phyloP scores from a whole-genome alignment of 306 rosid genomes.

The Hylodesmum podocarpum region DNA sequence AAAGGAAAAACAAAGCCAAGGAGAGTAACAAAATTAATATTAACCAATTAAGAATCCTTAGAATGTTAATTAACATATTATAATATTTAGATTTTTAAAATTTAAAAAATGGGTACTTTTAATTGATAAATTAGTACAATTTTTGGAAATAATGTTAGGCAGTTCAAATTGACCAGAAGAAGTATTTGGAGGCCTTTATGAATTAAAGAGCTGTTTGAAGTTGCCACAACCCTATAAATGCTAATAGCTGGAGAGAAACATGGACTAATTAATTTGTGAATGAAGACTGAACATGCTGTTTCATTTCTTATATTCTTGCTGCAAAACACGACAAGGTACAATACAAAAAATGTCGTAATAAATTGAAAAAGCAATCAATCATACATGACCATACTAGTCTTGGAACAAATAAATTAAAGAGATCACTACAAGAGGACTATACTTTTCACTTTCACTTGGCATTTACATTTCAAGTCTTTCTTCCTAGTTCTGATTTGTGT shows the following conservation, averaged over 20 bases:
- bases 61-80: too few species aligned
- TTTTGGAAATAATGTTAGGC: too few species aligned
- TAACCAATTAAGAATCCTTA: too few species aligned
- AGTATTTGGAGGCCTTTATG: too few species aligned
- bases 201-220: background rate
- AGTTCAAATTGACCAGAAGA: too few species aligned
- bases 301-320: conserved; percentile 34
- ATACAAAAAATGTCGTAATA: conserved; percentile 45
- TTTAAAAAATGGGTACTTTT: too few species aligned
- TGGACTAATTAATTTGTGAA: conserved; percentile 2
- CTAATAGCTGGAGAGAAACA: background rate
- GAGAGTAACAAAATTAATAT: too few species aligned
- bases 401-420: conserved; percentile 39
- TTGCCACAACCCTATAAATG: background rate
- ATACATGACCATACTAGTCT: conserved; percentile 38
- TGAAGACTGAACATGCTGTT: conserved; percentile 26
- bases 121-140: too few species aligned
- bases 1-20: too few species aligned
- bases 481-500: conserved; percentile 34
- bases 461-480: conserved; percentile 36
- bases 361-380: conserved; percentile 44
- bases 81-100: too few species aligned
- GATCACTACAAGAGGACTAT: conserved; percentile 26
- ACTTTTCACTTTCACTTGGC: conserved; percentile 36
- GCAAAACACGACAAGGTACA: conserved; percentile 34